Evolutionary conservation across 495 filamentous ascomycete genomes (phyloP), one percentile per base, ranked within the genome.

Genomic region (Podospora tetraspora): DNA sequence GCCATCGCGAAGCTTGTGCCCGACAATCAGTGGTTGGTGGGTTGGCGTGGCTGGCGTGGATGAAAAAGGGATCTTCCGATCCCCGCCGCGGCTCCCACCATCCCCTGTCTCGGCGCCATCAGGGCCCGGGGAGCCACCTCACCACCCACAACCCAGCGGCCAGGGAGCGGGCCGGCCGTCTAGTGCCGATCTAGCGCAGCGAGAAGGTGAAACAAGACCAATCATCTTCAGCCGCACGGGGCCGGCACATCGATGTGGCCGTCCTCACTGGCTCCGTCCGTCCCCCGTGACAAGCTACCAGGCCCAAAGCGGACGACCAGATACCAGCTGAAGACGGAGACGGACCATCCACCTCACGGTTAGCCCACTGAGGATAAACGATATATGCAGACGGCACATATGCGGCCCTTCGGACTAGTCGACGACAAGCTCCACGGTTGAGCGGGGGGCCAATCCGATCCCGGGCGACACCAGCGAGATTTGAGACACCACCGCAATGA

Each of bases 191-290:
- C 57, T 57, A 21, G 57, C 22, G 62, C 62, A 56, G 34, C 30
- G 32, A 19, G 12, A 52, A 23, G 59, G 27, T 59, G 66, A 59
- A 63, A 59, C 61, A 59, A 63, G 61, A 21, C 66, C 67, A 68
- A 68, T 68, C 67, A 64, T 32, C 21, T 59, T 58, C 61, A 64
- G 67, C 67, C 67, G 61, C 67, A 64, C 43, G 21, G 19, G n/a
- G n/a, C n/a, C n/a, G n/a, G n/a, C n/a, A n/a, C n/a, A n/a, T n/a
- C 19, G 37, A 16, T 10, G 57, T 8, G 19, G 24, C 10, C 25
- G 16, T 24, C 57, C 19, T 59, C 12, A 25, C 23, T 59, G 11
- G 13, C 58, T 59, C 10, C 13, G 4, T n/a, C 8, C 32, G 3
- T 0, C 29, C 10, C 58, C 34, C n/a, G 25, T 9, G 19, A 57